Percentiles rank a stretch among this genome's conserved stretches.
Conservation (phyloP, 306 rosid species). For the Castanea crenata region DNA sequence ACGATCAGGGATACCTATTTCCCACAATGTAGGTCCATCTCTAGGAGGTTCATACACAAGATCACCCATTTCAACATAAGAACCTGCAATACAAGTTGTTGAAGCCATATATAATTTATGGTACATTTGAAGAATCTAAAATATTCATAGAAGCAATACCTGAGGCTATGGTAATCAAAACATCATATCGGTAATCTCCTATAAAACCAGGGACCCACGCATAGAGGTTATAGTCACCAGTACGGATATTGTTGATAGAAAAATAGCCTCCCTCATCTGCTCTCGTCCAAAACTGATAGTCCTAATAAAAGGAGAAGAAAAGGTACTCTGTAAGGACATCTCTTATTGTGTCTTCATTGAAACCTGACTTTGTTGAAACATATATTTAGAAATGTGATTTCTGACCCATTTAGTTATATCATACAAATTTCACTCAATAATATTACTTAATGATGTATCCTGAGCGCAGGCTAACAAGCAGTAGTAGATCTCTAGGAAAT, state of each 20-base stretch:
- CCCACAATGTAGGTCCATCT: constrained; percentile 91
- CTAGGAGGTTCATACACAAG: constrained; percentile 74
- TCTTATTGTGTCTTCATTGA: background rate
- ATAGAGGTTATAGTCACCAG: constrained; percentile 58
- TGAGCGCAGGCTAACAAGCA: background rate
- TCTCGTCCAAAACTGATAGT: constrained; percentile 78
- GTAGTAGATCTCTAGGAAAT: background rate
- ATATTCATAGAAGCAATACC: constrained; percentile 34
- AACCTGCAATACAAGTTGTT: constrained; percentile 37
- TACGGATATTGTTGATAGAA: constrained; percentile 43
- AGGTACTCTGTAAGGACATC: background rate
- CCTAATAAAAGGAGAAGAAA: constrained; percentile 38
- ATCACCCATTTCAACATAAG: constrained; percentile 57
- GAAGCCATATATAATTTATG: background rate
- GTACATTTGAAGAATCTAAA: background rate
- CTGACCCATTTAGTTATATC: background rate
- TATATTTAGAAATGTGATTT: background rate
- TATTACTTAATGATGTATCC: background rate
- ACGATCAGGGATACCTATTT: constrained; percentile 92
- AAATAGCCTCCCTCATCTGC: constrained; percentile 74
- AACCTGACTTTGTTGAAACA: background rate
- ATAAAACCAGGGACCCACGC: constrained; percentile 87
- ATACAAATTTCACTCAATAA: background rate
- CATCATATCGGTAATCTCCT: constrained; percentile 68
- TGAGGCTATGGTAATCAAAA: constrained; percentile 47